phyloP scores from a whole-genome alignment of 257 asterid species.

The Fraxinus cuspidata region DNA sequence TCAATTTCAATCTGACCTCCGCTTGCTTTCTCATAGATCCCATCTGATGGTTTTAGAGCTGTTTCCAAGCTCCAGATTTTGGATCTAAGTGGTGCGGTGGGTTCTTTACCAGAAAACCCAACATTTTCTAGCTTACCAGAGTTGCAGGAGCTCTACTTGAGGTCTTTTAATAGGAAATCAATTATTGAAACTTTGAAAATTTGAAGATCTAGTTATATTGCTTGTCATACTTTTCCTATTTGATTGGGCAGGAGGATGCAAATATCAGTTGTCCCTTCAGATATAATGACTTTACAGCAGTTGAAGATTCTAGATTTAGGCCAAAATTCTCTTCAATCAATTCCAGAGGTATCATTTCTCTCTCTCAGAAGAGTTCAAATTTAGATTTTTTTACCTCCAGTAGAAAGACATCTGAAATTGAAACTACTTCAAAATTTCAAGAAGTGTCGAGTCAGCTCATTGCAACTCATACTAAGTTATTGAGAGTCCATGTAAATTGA shows the following conservation, averaged over 20 bases:
- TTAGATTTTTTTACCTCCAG: not conserved
- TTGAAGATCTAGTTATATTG: not conserved
- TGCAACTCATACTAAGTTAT: not conserved
- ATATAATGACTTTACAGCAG: constrained; percentile 54
- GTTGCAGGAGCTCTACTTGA: constrained; percentile 87
- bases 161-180: constrained; percentile 48
- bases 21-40: constrained; percentile 52
- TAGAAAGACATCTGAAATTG: not conserved
- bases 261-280: constrained; percentile 66
- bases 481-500: not conserved
- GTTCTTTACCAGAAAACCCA: constrained; percentile 68
- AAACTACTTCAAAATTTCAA: not conserved
- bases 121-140: constrained; percentile 67
- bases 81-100: constrained; percentile 77
- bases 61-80: constrained; percentile 80
- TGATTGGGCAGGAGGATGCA: constrained; percentile 74
- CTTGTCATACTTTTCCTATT: constrained; percentile 30
- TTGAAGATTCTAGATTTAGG: constrained; percentile 83
- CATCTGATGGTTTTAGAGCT: constrained; percentile 71
- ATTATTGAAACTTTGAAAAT: constrained; percentile 16
- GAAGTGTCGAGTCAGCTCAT: not conserved
- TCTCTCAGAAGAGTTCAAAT: not conserved
- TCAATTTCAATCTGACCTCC: constrained; percentile 19
- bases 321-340: constrained; percentile 70
- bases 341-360: constrained; percentile 67